Conservation (phyloP, 2,329 filamentous ascomycete species). For the Botrytis medusae region DNA sequence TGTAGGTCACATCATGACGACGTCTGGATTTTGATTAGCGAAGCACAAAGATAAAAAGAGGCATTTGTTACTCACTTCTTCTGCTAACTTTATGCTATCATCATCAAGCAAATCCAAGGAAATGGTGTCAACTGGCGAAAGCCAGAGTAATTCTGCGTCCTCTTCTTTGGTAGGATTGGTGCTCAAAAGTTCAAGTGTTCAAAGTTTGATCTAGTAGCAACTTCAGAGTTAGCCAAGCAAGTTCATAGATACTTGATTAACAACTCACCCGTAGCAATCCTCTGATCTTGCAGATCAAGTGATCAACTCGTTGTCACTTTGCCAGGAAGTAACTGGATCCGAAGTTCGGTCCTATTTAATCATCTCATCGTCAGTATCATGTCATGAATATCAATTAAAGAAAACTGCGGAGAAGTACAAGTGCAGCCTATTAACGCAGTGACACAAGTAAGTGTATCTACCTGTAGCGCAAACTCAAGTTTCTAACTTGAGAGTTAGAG, state of each 20-base stretch:
- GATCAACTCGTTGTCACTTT: not conserved
- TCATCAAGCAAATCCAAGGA: not conserved
- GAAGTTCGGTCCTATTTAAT: not conserved
- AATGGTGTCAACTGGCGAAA: not conserved
- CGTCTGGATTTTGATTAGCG: not conserved
- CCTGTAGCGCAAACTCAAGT: not conserved
- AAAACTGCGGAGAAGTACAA: not conserved
- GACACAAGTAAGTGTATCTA: not conserved
- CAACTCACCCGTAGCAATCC: not conserved
- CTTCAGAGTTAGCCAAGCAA: not conserved
- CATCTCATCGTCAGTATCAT: not conserved
- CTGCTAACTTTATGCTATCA: not conserved
- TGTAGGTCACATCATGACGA: not conserved
- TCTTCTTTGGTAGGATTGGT: not conserved
- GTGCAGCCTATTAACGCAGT: not conserved
- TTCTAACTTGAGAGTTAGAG: not conserved
- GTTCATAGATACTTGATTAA: no score
- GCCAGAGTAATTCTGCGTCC: not conserved
- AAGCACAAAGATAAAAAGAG: no score
- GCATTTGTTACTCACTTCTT: not conserved
- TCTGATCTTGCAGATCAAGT: not conserved
- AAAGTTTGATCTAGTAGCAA: not conserved
- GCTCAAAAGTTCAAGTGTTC: no score
- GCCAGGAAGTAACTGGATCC: not conserved
- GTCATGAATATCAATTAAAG: not conserved